phyloP scores from a whole-genome alignment of 1,284 basidiomycete species.

The Neolentinus lepideus region DNA sequence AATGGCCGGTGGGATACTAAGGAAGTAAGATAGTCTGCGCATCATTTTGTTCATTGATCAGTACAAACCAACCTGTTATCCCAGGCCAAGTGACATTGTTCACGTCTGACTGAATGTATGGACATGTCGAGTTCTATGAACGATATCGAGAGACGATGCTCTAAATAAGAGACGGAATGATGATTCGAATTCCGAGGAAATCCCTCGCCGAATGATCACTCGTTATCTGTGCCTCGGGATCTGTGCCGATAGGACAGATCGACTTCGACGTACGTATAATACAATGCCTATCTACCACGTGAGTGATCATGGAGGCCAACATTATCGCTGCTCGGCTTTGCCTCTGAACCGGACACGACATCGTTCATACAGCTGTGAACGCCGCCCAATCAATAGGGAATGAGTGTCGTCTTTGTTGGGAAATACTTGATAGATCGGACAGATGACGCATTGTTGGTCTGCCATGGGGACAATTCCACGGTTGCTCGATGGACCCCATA shows the following conservation, averaged over 20 bases:
- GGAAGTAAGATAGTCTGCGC: not conserved
- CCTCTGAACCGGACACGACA: too few relatives aligned
- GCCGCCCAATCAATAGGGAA: not conserved
- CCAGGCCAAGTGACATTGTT: conserved; percentile 46
- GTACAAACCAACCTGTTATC: conserved; percentile 42
- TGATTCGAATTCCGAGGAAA: too few relatives aligned
- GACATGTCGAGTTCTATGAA: conserved; percentile 28
- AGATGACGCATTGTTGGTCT: conserved; percentile 94
- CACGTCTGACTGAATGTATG: conserved; percentile 43
- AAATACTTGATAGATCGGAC: conserved; percentile 28
- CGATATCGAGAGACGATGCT: not conserved
- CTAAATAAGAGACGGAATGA: too few relatives aligned
- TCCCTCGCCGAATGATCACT: not conserved
- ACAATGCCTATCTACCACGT: not conserved
- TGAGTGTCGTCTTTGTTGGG: not conserved
- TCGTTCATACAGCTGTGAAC: not conserved
- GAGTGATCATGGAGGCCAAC: not conserved
- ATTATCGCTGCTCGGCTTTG: too few relatives aligned
- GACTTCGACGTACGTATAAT: too few relatives aligned
- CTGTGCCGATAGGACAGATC: too few relatives aligned
- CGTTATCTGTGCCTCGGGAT: not conserved
- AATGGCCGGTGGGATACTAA: conserved; percentile 43
- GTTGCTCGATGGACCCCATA: conserved; percentile 96
- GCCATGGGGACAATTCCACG: conserved; percentile 97
- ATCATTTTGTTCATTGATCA: not conserved